Base-by-base conservation (phyloP, 768 basidiomycete genomes). In the Xerocomellus amylosporus region DNA sequence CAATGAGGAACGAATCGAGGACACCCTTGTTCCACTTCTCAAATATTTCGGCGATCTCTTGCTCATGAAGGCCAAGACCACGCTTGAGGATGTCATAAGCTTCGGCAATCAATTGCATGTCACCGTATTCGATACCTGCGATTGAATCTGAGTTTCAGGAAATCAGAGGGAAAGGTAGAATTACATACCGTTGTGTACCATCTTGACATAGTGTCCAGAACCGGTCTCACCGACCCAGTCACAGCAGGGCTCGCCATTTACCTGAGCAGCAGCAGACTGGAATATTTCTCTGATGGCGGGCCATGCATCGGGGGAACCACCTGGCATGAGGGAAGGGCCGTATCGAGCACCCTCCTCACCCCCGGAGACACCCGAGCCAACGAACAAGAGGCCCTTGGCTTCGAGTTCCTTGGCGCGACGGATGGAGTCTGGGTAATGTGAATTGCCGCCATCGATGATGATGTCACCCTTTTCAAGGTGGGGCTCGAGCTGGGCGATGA, bases 171-270 rank as follows among this genome's bases (percentile, higher is more conserved):
- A 15, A 17, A 24, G 31, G 37, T 26, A 44, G 39, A 64, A 54
- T 55, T 50, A 61, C 69, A 66, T 72, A 87, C 92, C 92, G 55
- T 93, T 93, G 79, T 99, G 96, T 58, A 99, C 96, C 96, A 99
- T 98, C 81, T 99, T 99, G 75, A 99, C 96, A 74, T 98, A 99
- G 80, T 98, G 96, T 30, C 93, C 95, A 45, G 91, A 79, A 55
- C 94, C 97, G 58, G 86, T 88, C 75, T 95, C 90, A 43, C 97
- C 97, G 64, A 99, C 96, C 97, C 97, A 99, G 77, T 99, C 97
- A 72, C 96, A 98, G 80, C 97, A 99, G 31, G 97, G 97, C 64
- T 92, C 91, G 58, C 93, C 93, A 51, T 92, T 80, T 58, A 88
- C 91, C 71, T 98, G 93, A 55, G 97, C 97, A 59, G 97, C 85